These are phyloP conservation scores for Coffea eugenioides DNA, from an alignment of 257 asterid genomes.

Conservation along the genomic window DNA sequence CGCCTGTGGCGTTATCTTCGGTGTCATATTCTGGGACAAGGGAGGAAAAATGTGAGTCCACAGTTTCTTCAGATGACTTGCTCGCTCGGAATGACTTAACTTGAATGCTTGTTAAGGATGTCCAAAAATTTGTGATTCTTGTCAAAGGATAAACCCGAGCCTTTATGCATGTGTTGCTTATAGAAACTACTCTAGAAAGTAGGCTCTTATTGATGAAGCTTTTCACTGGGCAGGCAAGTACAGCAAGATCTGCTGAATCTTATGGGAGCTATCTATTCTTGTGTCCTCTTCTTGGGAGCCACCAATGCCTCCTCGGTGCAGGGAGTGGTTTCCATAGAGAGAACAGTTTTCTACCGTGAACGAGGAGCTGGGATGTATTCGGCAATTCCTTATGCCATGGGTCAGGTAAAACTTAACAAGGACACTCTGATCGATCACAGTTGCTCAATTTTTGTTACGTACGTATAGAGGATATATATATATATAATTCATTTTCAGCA, in stretches of 20 bases:
- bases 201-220: not conserved
- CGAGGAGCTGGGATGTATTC: slow-evolving; percentile 43
- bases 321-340: slow-evolving; percentile 32
- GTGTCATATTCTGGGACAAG: slow-evolving; percentile 44
- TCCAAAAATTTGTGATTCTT: not conserved
- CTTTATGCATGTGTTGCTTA: not conserved
- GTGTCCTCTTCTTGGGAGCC: slow-evolving; percentile 28
- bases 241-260: slow-evolving; percentile 34
- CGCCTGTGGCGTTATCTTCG: slow-evolving; percentile 40
- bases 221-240: slow-evolving; percentile 22
- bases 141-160: not conserved
- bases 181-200: not conserved
- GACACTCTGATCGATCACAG: too few relatives aligned
- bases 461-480: not conserved
- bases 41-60: slow-evolving; percentile 22
- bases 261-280: slow-evolving; percentile 37
- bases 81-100: not conserved
- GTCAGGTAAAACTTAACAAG: slow-evolving; percentile 17
- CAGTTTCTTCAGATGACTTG: not conserved
- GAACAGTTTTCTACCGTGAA: slow-evolving; percentile 38
- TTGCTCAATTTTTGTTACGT: not conserved
- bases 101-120: not conserved
- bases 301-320: slow-evolving; percentile 37
- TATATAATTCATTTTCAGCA: too few relatives aligned
- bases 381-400: slow-evolving; percentile 33